These are phyloP conservation scores for Smithsoniella earleae DNA, from an alignment of 163 green algal genomes.

Conservation along the genomic window DNA sequence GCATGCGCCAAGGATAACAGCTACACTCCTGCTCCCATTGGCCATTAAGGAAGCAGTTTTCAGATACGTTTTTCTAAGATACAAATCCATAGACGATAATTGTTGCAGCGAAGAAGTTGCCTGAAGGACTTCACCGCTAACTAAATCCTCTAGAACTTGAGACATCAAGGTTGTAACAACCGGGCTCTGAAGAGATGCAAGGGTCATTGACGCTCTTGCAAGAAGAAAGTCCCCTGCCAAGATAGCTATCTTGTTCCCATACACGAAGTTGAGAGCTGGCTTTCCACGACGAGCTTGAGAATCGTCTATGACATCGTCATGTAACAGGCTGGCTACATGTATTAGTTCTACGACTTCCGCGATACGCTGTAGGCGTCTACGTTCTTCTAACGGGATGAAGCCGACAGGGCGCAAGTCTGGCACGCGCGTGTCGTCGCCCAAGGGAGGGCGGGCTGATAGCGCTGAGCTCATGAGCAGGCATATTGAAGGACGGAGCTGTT, in stretches of 20 bases:
- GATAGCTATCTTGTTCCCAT: slow-evolving; percentile 75
- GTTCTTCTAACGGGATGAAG: slow-evolving; percentile 47
- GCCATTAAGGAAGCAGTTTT: slow-evolving; percentile 95
- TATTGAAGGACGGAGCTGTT: slow-evolving; percentile 83
- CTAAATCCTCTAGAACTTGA: slow-evolving; percentile 87
- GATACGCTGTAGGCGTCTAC: slow-evolving; percentile 80
- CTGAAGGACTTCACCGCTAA: slow-evolving; percentile 93
- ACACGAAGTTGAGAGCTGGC: slow-evolving; percentile 61
- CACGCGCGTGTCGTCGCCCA: slow-evolving; percentile 36
- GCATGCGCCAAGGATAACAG: not conserved
- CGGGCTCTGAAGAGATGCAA: slow-evolving; percentile 78
- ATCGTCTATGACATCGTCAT: slow-evolving; percentile 96
- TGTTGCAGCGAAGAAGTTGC: slow-evolving; percentile 67
- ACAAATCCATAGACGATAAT: slow-evolving; percentile 68
- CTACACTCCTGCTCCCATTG: slow-evolving; percentile 45
- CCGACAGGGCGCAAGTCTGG: slow-evolving; percentile 56
- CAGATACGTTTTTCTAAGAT: slow-evolving; percentile 88
- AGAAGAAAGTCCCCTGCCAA: slow-evolving; percentile 95
- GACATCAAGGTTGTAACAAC: slow-evolving; percentile 82
- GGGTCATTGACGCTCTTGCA: slow-evolving; percentile 77
- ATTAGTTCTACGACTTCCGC: slow-evolving; percentile 93
- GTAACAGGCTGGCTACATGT: slow-evolving; percentile 89
- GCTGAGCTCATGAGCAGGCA: slow-evolving; percentile 80
- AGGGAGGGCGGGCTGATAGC: slow-evolving; percentile 46
- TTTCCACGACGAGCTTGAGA: slow-evolving; percentile 74